Evolutionary conservation across 495 filamentous ascomycete genomes (phyloP), one percentile per base, ranked within the genome.

Genomic region (Lophium mytilinum): DNA sequence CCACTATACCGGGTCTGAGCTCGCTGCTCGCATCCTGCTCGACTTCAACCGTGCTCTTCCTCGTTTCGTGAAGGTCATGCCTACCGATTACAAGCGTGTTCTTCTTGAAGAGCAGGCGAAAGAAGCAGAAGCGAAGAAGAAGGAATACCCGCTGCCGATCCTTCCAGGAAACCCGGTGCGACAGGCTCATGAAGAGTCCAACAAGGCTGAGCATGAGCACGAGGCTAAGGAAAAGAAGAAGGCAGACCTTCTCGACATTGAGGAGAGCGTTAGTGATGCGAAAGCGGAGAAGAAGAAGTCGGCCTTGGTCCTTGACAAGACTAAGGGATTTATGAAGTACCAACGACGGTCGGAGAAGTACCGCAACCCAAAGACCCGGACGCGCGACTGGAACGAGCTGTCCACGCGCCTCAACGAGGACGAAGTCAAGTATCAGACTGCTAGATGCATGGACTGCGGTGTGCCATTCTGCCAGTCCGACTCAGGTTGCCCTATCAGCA

Each of bases 381-480:
- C 83, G 40, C 88, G 90, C 66, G 93, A 99, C 72, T 99, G 94
- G 94, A 84, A 84, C 24, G 93, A 99, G 74, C 78, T 99, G 19
- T 94, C 88, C 37, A 81, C 80, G 66, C 85, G 93, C 41, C 80
- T 99, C 35, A 89, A 87, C 60, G 93, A 96, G 70, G 94, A 99
- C 67, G 93, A 96, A 74, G 82, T 99, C 60, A 99, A 99, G 77
- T 97, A 95, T 70, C 93, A 99, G 75, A 87, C 93, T 12, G 93
- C 93, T 55, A 89, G 93, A 64, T 99, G 93, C 76, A 99, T 99
- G 93, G 93, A 99, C 78, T 99, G 93, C 63, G 93, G 93, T 83
- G 91, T 99, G 67, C 93, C 93, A 4, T 99, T 99, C 80, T 99
- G 93, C 67, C 93, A 99, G 71, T 96, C 90, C 9, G 93, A 99